Conservation (phyloP, 2,329 filamentous ascomycete genomes). For the Epichloe hybrida region DNA sequence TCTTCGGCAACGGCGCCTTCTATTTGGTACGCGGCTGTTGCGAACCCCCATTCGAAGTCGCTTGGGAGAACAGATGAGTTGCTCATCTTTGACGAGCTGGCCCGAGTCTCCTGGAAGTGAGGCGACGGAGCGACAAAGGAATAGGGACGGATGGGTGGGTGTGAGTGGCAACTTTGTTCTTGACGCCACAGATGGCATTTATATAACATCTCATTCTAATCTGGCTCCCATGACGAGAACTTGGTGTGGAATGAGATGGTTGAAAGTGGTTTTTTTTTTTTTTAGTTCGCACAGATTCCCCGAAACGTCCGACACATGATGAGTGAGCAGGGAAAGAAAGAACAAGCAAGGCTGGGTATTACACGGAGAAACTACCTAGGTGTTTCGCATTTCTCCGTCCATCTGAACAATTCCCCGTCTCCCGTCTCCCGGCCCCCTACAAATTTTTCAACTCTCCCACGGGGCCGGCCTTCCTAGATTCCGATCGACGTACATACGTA, state of each 20-base stretch:
- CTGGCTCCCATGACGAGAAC: not conserved
- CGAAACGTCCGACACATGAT: too few species aligned
- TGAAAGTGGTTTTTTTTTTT: too few species aligned
- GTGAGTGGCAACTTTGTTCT: too few species aligned
- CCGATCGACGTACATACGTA: not conserved
- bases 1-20: slow-evolving; percentile 28
- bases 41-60: slow-evolving; percentile 27
- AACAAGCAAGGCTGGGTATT: not conserved
- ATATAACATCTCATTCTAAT: not conserved
- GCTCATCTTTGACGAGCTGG: slow-evolving; percentile 2
- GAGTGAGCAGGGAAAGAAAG: not conserved
- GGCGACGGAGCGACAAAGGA: not conserved
- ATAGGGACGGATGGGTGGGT: too few species aligned
- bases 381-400: not conserved
- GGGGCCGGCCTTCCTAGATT: not conserved
- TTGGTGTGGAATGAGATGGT: too few species aligned
- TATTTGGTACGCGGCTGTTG: slow-evolving; percentile 31
- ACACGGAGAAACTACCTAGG: not conserved
- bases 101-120: not conserved
- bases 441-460: not conserved
- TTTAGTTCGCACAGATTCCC: too few species aligned
- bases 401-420: too few species aligned
- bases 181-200: not conserved
- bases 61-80: slow-evolving; percentile 14
- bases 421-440: not conserved